Percentiles rank a stretch among this genome's conserved stretches.
These are phyloP conservation scores for Macrocybe sp. DNA, from an alignment of 1,284 basidiomycete genomes.

Conservation along the genomic window DNA sequence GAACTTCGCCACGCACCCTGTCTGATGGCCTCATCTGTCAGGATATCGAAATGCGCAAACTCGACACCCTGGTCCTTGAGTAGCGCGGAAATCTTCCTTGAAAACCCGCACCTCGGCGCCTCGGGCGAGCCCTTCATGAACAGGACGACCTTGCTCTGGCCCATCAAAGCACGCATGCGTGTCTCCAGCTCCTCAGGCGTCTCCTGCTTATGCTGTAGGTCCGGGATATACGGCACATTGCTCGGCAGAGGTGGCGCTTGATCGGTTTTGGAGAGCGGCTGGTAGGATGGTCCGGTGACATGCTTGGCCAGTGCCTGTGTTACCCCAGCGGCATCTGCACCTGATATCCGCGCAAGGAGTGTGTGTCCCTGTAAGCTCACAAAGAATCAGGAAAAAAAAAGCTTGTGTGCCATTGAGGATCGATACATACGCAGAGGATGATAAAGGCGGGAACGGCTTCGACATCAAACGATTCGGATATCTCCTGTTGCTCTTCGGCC, in stretches of 20 bases:
- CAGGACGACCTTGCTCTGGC: slow-evolving; percentile 70
- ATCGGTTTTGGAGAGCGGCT: slow-evolving; percentile 38
- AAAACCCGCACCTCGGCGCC: slow-evolving; percentile 90
- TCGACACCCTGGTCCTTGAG: slow-evolving; percentile 79
- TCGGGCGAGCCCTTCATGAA: slow-evolving; percentile 98
- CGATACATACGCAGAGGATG: slow-evolving; percentile 64
- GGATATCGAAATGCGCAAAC: slow-evolving; percentile 84
- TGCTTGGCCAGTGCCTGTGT: slow-evolving; percentile 63
- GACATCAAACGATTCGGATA: slow-evolving; percentile 91
- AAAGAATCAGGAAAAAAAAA: slow-evolving; percentile 6
- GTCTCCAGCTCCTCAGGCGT: slow-evolving; percentile 60
- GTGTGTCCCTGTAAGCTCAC: slow-evolving; percentile 84
- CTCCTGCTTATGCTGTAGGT: slow-evolving; percentile 40
- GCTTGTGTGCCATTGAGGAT: neutral
- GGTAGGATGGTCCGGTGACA: slow-evolving; percentile 27
- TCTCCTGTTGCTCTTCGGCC: slow-evolving; percentile 84
- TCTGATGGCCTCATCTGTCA: slow-evolving; percentile 69
- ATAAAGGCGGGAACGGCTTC: slow-evolving; percentile 88
- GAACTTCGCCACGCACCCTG: slow-evolving; percentile 37
- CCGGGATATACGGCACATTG: slow-evolving; percentile 19
- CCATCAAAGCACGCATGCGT: slow-evolving; percentile 68
- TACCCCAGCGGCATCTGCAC: slow-evolving; percentile 76
- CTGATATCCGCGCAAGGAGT: slow-evolving; percentile 76
- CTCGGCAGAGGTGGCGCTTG: slow-evolving; percentile 32
- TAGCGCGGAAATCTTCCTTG: slow-evolving; percentile 80